Base-by-base conservation (phyloP, 371 early-diverging fungal species). In the Apophysomyces sp. region DNA sequence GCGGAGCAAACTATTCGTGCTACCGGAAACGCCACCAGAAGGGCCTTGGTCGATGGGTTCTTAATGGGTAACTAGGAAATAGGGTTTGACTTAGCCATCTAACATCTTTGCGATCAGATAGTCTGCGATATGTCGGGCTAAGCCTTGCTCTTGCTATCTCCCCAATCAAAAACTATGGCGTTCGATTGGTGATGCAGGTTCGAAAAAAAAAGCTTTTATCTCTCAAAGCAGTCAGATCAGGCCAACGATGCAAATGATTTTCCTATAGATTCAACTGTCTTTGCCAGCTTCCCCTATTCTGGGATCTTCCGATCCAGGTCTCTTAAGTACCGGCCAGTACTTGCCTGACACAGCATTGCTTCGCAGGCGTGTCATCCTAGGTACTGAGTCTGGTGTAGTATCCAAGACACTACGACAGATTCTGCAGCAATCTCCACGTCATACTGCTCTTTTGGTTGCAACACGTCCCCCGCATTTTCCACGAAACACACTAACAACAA, bases 391-490 rank as follows among this genome's bases (percentile, higher is more conserved):
- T 6, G 8, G 21, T 11, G 6, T 44, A 11, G 24, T 44, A 44
- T 7, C 16, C 49, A 44, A 44, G 11, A 7, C 49, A 21, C 21
- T 44, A 11, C 49, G 9, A 16, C 24, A 53, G 37, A 21, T 53
- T 53, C 13, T 30, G 15, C 16, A 52, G 16, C 21, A 4, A 24
- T 18, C 52, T 52, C 32, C 68, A 63, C 18, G 53, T 54, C 9
- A 26, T 53, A n/a, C 53, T 9, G 32, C 32, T 32, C 26, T 26
- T 3, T 34, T 8, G 21, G 31, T 29, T 36, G 57, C 26, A 60
- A 68, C 18, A 39, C 61, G 12, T 15, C 55, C 21, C 4, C 64
- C 64, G 3, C 53, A 21, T 3, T 40, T 49, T 2, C 26, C 32
- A 8, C 44, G 30, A 15, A 41, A 31, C 4, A 9, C 36, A 56